These are phyloP conservation scores for Incumbomyces lentus DNA, from an alignment of 2,329 filamentous ascomycete species.

Conservation along the genomic window DNA sequence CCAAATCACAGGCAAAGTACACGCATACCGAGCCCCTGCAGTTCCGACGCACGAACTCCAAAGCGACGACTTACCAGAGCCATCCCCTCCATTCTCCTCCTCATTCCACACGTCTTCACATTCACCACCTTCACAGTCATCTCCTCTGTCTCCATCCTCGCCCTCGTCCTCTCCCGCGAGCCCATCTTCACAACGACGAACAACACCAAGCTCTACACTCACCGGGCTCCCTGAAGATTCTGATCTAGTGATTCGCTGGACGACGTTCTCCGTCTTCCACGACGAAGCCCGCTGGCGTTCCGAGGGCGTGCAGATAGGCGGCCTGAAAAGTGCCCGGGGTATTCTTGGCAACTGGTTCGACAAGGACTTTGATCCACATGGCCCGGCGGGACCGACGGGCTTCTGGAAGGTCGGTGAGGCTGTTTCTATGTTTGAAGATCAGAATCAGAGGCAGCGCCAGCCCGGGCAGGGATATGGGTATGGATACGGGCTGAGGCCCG, in stretches of 20 bases:
- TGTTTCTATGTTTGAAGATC: constrained; percentile 22
- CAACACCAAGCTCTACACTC: constrained; percentile 34
- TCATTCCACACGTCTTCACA: constrained; percentile 43
- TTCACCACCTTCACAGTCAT: constrained; percentile 60
- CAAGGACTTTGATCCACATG: constrained; percentile 58
- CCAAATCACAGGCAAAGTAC: constrained; percentile 3
- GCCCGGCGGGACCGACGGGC: constrained; percentile 62
- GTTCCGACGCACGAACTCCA: neutral
- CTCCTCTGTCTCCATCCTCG: too few relatives aligned
- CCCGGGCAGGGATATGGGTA: too few relatives aligned
- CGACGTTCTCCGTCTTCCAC: constrained; percentile 53
- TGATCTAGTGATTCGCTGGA: constrained; percentile 66
- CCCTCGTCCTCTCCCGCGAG: too few relatives aligned
- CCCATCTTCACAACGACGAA: constrained; percentile 27
- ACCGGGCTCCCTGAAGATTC: constrained; percentile 42
- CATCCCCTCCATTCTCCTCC: neutral
- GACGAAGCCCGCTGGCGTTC: constrained; percentile 65
- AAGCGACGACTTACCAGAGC: neutral
- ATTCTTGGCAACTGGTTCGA: constrained; percentile 72
- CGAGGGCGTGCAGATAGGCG: constrained; percentile 66
- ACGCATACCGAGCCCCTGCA: constrained; percentile 3
- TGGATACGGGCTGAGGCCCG: too few relatives aligned
- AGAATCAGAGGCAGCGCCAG: too few relatives aligned
- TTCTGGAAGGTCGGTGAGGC: constrained; percentile 65
- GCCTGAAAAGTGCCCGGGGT: constrained; percentile 52